Conservation (phyloP, 1,284 basidiomycete genomes). For the Ustilago vetiveriae region DNA sequence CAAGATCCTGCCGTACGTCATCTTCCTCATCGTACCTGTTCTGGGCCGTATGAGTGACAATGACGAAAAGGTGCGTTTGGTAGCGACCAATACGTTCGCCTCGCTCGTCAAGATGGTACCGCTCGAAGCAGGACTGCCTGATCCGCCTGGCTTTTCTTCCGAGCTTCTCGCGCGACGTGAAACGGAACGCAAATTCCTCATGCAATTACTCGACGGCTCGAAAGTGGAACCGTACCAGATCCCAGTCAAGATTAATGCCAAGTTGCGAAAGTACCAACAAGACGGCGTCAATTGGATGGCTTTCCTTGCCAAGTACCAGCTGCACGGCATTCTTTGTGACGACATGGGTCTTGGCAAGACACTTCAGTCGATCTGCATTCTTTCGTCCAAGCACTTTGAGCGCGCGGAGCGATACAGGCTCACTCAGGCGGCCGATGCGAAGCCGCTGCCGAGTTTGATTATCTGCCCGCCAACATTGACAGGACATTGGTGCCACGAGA, state of each 20-base stretch:
- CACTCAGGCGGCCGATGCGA: conserved; percentile 78
- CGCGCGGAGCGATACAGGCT: conserved; percentile 77
- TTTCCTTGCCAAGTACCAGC: conserved; percentile 83
- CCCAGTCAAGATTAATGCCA: conserved; percentile 89
- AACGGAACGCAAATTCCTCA: conserved; percentile 88
- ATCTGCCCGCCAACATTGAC: conserved; percentile 92
- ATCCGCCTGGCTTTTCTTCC: conserved; percentile 89
- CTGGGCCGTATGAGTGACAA: conserved; percentile 97
- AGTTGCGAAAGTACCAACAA: conserved; percentile 95
- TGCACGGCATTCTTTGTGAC: conserved; percentile 98
- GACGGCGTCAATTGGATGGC: conserved; percentile 99
- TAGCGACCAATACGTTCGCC: conserved; percentile 95
- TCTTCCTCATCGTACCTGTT: conserved; percentile 95
- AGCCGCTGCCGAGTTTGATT: conserved; percentile 91
- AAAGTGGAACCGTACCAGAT: conserved; percentile 92
- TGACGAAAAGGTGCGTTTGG: conserved; percentile 88
- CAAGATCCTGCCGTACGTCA: conserved; percentile 94
- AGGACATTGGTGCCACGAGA: conserved; percentile 99
- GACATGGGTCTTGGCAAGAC: conserved; percentile 99
- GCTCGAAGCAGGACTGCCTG: conserved; percentile 92
- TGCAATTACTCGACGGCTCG: conserved; percentile 79
- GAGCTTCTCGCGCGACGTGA: conserved; percentile 81
- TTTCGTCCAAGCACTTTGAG: conserved; percentile 92
- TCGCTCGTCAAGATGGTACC: conserved; percentile 99
- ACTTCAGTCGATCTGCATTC: conserved; percentile 95